A percentile compares a stretch with the other conserved stretches of the same genome.
These are phyloP conservation scores for Tetratostichococcus sp. DNA, from an alignment of 139 green algal species.

Conservation along the genomic window DNA sequence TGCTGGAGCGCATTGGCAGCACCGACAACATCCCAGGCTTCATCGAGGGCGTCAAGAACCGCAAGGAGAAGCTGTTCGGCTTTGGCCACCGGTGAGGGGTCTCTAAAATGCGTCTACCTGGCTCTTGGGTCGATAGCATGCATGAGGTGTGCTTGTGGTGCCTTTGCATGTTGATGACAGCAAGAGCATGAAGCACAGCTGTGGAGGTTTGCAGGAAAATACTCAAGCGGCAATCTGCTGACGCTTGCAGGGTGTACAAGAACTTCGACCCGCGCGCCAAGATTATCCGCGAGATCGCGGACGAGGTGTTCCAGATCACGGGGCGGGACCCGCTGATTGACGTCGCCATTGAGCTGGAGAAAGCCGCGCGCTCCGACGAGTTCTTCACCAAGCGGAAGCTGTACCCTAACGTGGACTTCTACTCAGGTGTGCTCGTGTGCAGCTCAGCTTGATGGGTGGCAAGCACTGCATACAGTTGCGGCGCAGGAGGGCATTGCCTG, in stretches of 20 bases:
- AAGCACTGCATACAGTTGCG: too few species aligned
- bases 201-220: too few species aligned
- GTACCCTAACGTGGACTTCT: conserved; percentile 99
- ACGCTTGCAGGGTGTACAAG: conserved; percentile 99
- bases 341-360: conserved; percentile 83
- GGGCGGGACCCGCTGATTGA: conserved; percentile 96
- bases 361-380: conserved; percentile 63
- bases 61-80: conserved; percentile 87
- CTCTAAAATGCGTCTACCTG: background rate
- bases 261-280: conserved; percentile 97
- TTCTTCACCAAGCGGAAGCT: conserved; percentile 90
- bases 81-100: conserved; percentile 76
- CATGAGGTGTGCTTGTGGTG: too few species aligned
- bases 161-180: too few species aligned
- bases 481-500: too few species aligned
- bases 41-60: conserved; percentile 68
- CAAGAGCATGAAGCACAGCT: too few species aligned
- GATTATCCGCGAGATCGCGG: conserved; percentile 81
- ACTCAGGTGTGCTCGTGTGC: conserved; percentile 52
- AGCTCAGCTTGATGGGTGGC: background rate
- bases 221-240: too few species aligned
- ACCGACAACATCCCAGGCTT: conserved; percentile 72
- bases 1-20: conserved; percentile 88
- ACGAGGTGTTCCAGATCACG: conserved; percentile 88
- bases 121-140: too few species aligned